Evolutionary conservation across 768 basidiomycete species (phyloP), one percentile per base, ranked within the genome.

Genomic region (Paxillus rubicundulus): DNA sequence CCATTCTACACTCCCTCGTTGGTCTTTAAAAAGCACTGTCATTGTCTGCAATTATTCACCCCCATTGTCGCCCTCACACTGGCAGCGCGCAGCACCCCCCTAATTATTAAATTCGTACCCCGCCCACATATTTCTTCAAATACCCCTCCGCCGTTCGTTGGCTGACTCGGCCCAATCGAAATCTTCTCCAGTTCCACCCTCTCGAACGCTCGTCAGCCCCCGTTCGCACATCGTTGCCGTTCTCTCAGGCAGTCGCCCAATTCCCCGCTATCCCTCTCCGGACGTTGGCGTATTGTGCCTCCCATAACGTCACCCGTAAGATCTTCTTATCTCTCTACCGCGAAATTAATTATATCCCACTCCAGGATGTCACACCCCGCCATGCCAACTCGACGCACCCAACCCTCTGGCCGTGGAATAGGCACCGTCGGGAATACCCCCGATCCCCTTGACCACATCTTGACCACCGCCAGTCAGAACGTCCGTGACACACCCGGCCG

Each of bases 31-130:
- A 9, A 6, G 5, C n/a, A 28, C 9, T 10, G 30, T 33, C 28
- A 20, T 30, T 14, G 36, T 37, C 47, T 24, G 24, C 24, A 24
- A 24, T 5, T 24, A 4, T 5, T 24, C 21, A 2, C 24, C 27
- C 38, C 28, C 24, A 37, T 9, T 39, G 16, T 16, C 16, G 7
- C 24, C 24, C 21, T 24, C 24, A 6, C 6, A 24, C 24, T 3
- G 24, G 24, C 24, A 24, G 24, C 24, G 24, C 24, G 24, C 24
- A 24, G 24, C 24, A 24, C 9, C 12, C 47, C 24, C 50, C 50
- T 50, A 38, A 9, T 20, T 27, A 33, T 24, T 62, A 53, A 44
- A 60, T 65, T 55, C 44, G 59, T 41, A 34, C 49, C 54, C 56
- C 57, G 58, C 45, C 33, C 39, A 30, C 46, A 66, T 18, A 10